Percentiles rank a stretch among this genome's conserved stretches.
These are phyloP conservation scores for Penicillium canescens DNA, from an alignment of 495 filamentous ascomycete species.

Conservation along the genomic window DNA sequence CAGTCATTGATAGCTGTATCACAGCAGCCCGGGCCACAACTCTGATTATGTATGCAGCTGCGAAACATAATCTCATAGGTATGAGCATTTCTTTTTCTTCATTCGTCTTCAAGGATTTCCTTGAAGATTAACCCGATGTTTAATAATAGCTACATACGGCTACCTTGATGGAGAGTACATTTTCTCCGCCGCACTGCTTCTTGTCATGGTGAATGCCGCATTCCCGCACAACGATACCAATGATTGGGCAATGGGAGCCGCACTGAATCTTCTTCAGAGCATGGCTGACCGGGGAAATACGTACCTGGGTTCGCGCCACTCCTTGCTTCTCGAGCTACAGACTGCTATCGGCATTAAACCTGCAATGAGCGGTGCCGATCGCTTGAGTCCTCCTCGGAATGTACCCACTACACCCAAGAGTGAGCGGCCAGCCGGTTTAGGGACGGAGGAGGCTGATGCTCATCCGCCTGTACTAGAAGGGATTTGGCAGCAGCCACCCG, in stretches of 20 bases:
- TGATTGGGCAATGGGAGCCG: constrained; percentile 40
- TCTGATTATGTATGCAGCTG: constrained; percentile 46
- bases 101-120: no score
- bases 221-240: constrained; percentile 43
- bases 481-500: constrained; percentile 19
- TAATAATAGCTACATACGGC: constrained; percentile 44
- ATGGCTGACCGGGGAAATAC: constrained; percentile 52
- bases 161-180: constrained; percentile 52
- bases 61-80: constrained; percentile 45
- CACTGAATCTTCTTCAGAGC: constrained; percentile 38
- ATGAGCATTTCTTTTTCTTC: constrained; percentile 1
- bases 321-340: constrained; percentile 37
- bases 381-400: neutral
- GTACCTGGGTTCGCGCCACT: constrained; percentile 42
- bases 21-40: constrained; percentile 46
- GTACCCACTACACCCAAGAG: constrained; percentile 17
- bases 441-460: neutral
- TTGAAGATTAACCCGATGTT: no score
- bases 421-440: constrained; percentile 11
- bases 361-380: neutral
- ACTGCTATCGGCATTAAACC: constrained; percentile 27
- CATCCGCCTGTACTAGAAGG: neutral
- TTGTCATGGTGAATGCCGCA: constrained; percentile 51
- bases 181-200: constrained; percentile 48
- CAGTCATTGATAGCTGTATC: constrained; percentile 50